Evolutionary conservation across 1,284 basidiomycete species (phyloP), one percentile per base, ranked within the genome.

Genomic region (Fomitopsis schrenkii): DNA sequence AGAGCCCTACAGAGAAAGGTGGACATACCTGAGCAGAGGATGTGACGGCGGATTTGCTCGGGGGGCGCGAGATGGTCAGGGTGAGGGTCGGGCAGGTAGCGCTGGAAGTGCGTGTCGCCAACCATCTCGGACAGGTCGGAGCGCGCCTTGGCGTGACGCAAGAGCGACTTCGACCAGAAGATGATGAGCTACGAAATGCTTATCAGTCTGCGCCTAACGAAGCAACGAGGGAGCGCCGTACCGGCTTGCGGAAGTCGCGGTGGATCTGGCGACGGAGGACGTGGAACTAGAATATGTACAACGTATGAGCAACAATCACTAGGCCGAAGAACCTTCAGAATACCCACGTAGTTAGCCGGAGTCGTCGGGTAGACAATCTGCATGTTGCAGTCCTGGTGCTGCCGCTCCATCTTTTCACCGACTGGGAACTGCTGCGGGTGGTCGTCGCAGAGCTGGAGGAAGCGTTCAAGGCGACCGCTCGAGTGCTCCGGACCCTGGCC

Each of bases 381-480:
- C 95, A 99, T 96, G 76, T 99, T 99, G 77, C 95, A 97, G 76
- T 99, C 97, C 80, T 99, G 97, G 74, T 98, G 95, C 74, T 97
- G 95, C 60, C 97, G 83, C 74, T 96, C 93, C 66, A 96, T 80
- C 83, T 97, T 96, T 76, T 97, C 88, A 1, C 85, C 83, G 92
- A 71, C 87, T 5, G 97, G 97, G 87, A 89, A 98, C 67, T 90
- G 74, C 75, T 96, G 85, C 10, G 97, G 97, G 75, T 99, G 95
- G 72, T 99, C 97, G 76, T 98, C 97, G 72, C 95, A 97, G 45
- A 99, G 85, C 79, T 98, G 96, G 69, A 99, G 80, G 88, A 98
- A 99, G 53, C 97, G 86, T 80, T 99, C 97, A 59, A 98, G 85
- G 63, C 97, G 86, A 59, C 93, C 97, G 70, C 94, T 96, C 28